Conservation (phyloP, 2,329 filamentous ascomycete genomes). For the Arthrobotrys megalospora region DNA sequence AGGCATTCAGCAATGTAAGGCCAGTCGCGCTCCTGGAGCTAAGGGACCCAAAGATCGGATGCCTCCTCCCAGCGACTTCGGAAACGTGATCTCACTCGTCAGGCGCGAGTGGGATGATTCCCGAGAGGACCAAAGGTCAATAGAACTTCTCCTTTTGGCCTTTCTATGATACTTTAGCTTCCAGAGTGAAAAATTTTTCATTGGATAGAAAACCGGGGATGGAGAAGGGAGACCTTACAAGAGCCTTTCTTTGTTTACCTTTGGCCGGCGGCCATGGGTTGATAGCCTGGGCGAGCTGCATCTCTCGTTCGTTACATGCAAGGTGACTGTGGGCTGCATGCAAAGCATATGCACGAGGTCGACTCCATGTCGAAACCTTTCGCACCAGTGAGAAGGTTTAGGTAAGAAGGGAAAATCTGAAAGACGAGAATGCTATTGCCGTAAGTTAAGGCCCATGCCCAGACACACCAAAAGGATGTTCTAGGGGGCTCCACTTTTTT, state of each 20-base stretch:
- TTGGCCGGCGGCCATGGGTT: constrained; percentile 60
- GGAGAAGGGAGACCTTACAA: constrained; percentile 27
- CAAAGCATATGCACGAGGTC: constrained; percentile 61
- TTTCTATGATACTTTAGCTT: constrained; percentile 60
- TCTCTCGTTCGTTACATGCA: constrained; percentile 61
- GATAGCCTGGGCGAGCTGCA: constrained; percentile 58
- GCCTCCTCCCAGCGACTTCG: constrained; percentile 37
- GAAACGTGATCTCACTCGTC: constrained; percentile 61
- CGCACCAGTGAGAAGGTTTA: constrained; percentile 60
- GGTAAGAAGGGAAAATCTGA: constrained; percentile 47
- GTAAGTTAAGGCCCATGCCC: constrained; percentile 43
- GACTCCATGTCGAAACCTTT: constrained; percentile 54
- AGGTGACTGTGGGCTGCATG: constrained; percentile 61
- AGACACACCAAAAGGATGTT: constrained; percentile 48
- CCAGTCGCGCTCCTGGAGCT: constrained; percentile 44
- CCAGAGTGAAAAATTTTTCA: constrained; percentile 58
- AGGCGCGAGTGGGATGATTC: constrained; percentile 61
- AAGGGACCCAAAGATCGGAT: constrained; percentile 42
- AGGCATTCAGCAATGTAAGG: constrained; percentile 23
- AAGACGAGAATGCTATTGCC: constrained; percentile 50
- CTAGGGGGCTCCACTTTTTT: constrained; percentile 52
- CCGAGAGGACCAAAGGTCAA: constrained; percentile 46
- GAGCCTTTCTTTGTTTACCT: constrained; percentile 60
- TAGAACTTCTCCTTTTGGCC: constrained; percentile 56
- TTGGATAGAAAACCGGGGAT: constrained; percentile 54